Conservation (phyloP, 2,329 filamentous ascomycete species). For the Alternaria arbusti region DNA sequence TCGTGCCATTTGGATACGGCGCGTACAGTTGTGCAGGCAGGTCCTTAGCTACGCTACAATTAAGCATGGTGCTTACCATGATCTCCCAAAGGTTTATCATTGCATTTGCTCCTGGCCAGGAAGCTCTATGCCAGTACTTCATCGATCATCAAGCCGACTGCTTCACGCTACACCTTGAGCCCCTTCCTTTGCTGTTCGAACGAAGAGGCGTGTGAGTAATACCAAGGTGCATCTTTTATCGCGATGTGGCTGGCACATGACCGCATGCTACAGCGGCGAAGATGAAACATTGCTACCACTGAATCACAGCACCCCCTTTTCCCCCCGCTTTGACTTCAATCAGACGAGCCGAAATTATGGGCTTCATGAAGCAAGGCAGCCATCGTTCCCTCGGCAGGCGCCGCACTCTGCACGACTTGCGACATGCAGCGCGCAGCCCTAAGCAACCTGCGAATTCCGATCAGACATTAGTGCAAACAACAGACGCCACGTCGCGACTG, state of each 20-base stretch:
- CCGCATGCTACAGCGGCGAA: not conserved
- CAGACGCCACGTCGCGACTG: not conserved
- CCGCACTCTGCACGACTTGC: not conserved
- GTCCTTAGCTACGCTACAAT: not conserved
- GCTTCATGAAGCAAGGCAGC: not conserved
- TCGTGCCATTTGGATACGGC: slow-evolving; percentile 72
- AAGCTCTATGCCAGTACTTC: not conserved
- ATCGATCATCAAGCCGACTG: not conserved
- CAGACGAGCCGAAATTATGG: not conserved
- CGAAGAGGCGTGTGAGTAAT: not conserved
- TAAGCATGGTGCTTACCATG: not conserved
- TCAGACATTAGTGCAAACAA: not conserved
- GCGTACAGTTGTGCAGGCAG: slow-evolving; percentile 52
- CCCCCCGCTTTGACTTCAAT: not conserved
- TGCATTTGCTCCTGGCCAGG: not conserved
- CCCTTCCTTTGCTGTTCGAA: not conserved
- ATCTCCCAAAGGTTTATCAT: not conserved
- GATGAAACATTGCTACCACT: not conserved
- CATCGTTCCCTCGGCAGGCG: not conserved
- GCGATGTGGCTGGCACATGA: not conserved
- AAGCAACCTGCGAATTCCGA: not conserved
- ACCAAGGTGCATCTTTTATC: not conserved
- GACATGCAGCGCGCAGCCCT: not conserved
- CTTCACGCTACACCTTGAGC: not conserved
- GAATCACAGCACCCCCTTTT: not conserved